Percentiles rank a stretch among this genome's conserved stretches.
These are phyloP conservation scores for Xylaria arbuscula DNA, from an alignment of 2,329 filamentous ascomycete species.

Conservation along the genomic window DNA sequence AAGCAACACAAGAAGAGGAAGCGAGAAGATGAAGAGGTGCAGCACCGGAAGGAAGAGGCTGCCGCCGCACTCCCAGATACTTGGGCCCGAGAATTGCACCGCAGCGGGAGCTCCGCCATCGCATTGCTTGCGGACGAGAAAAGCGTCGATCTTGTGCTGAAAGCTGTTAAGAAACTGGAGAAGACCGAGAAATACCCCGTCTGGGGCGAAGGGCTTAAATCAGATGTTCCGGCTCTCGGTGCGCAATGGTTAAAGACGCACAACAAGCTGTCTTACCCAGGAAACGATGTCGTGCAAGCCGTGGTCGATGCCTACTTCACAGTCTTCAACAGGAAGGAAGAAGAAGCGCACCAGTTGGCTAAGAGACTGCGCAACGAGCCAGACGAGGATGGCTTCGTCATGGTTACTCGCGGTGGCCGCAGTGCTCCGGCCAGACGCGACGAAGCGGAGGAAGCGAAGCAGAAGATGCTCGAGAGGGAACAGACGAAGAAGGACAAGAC, in stretches of 20 bases:
- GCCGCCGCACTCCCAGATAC: slow-evolving; percentile 72
- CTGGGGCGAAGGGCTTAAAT: slow-evolving; percentile 75
- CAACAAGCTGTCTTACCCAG: slow-evolving; percentile 76
- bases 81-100: slow-evolving; percentile 78
- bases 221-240: slow-evolving; percentile 69
- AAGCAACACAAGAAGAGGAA: slow-evolving; percentile 64
- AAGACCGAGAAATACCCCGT: slow-evolving; percentile 70
- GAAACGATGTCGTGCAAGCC: slow-evolving; percentile 72
- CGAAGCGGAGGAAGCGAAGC: slow-evolving; percentile 71
- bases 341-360: slow-evolving; percentile 69
- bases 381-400: slow-evolving; percentile 96
- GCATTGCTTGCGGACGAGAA: slow-evolving; percentile 85
- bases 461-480: slow-evolving; percentile 71
- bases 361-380: slow-evolving; percentile 79
- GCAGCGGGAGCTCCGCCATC: slow-evolving; percentile 81
- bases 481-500: slow-evolving; percentile 71
- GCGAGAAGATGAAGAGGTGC: slow-evolving; percentile 51
- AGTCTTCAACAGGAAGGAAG: slow-evolving; percentile 79
- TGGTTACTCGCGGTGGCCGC: slow-evolving; percentile 82
- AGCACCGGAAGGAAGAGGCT: slow-evolving; percentile 66
- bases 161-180: slow-evolving; percentile 73
- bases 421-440: slow-evolving; percentile 78
- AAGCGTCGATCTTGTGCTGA: slow-evolving; percentile 80
- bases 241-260: slow-evolving; percentile 71
- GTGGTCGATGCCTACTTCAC: slow-evolving; percentile 88